phyloP scores from a whole-genome alignment of 2,329 filamentous ascomycete species.

The Ophiognomonia clavigignenti-juglandacearum region DNA sequence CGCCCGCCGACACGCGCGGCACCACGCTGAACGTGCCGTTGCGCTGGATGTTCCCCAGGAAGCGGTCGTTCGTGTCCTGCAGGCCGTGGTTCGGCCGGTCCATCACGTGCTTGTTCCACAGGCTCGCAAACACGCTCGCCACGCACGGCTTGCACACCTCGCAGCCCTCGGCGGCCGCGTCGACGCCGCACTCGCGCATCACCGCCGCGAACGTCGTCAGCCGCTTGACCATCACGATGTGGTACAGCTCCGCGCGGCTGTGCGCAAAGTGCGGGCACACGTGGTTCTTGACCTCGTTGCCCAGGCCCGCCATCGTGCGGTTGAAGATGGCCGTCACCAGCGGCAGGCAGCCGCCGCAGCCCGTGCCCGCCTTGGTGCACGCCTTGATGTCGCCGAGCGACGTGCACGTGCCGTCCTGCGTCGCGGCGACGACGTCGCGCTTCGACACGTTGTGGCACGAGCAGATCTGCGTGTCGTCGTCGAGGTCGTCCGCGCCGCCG shows the following conservation, averaged over 20 bases:
- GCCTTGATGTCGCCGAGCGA: conserved; percentile 78
- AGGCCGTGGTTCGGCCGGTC: conserved; percentile 63
- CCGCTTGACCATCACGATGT: conserved; percentile 79
- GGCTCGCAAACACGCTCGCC: conserved; percentile 72
- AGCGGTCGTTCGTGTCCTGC: conserved; percentile 88
- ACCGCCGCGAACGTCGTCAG: conserved; percentile 68
- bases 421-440: conserved; percentile 65
- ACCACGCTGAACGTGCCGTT: conserved; percentile 90
- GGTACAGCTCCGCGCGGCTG: conserved; percentile 83
- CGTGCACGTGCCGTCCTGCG: conserved; percentile 77
- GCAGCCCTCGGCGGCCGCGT: conserved; percentile 69
- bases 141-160: conserved; percentile 83
- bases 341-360: conserved; percentile 86
- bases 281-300: conserved; percentile 81
- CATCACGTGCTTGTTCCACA: conserved; percentile 83
- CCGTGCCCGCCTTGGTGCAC: conserved; percentile 87
- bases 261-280: conserved; percentile 80
- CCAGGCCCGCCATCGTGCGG: conserved; percentile 78
- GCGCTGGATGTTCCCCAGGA: conserved; percentile 83
- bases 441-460: conserved; percentile 93
- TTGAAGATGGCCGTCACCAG: conserved; percentile 88
- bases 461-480: conserved; percentile 84
- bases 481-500: conserved; percentile 68
- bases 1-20: conserved; percentile 75
- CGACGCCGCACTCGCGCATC: conserved; percentile 73